Percentiles rank a stretch among this genome's conserved stretches.
Evolutionary conservation across 148 eudicot genomes (phyloP).

Genomic region (Chenopodium berlandieri): DNA sequence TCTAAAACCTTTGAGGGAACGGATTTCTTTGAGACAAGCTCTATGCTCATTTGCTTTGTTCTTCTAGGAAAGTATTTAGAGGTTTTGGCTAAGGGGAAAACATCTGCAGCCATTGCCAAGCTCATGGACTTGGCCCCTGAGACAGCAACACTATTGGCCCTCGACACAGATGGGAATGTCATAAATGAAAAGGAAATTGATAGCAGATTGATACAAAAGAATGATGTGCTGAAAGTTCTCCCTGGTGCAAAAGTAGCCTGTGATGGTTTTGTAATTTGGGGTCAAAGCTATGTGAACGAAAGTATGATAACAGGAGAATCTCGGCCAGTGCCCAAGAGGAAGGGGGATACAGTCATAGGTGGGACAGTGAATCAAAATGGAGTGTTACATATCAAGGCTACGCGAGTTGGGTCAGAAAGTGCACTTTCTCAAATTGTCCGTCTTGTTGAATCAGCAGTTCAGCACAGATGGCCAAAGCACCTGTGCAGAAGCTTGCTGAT

Average conservation of each 20-base stretch:
- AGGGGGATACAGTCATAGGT: slow-evolving; percentile 85
- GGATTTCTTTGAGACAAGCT: slow-evolving; percentile 91
- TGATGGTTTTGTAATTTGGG: slow-evolving; percentile 85
- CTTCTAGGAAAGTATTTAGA: slow-evolving; percentile 92
- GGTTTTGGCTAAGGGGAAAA: slow-evolving; percentile 87
- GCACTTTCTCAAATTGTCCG: slow-evolving; percentile 93
- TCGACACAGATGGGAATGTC: slow-evolving; percentile 63
- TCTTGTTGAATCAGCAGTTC: slow-evolving; percentile 63
- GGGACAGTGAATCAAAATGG: slow-evolving; percentile 95
- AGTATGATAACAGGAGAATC: slow-evolving; percentile 98
- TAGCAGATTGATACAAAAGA: slow-evolving; percentile 80
- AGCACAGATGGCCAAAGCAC: slow-evolving; percentile 99
- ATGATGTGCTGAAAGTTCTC: slow-evolving; percentile 71
- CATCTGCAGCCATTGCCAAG: slow-evolving; percentile 95
- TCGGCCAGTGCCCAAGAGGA: slow-evolving; percentile 76
- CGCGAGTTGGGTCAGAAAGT: slow-evolving; percentile 89
- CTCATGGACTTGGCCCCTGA: slow-evolving; percentile 94
- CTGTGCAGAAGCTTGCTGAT: slow-evolving; percentile 93
- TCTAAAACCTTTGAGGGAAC: slow-evolving; percentile 59
- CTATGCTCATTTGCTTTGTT: slow-evolving; percentile 93
- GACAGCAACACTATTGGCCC: slow-evolving; percentile 60
- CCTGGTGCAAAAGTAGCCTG: slow-evolving; percentile 94
- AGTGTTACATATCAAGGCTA: slow-evolving; percentile 74
- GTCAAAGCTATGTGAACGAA: slow-evolving; percentile 91
- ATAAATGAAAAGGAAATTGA: slow-evolving; percentile 76